Evolutionary conservation across 148 eudicot species (phyloP).

Genomic region (Chenopodium berlandieri): DNA sequence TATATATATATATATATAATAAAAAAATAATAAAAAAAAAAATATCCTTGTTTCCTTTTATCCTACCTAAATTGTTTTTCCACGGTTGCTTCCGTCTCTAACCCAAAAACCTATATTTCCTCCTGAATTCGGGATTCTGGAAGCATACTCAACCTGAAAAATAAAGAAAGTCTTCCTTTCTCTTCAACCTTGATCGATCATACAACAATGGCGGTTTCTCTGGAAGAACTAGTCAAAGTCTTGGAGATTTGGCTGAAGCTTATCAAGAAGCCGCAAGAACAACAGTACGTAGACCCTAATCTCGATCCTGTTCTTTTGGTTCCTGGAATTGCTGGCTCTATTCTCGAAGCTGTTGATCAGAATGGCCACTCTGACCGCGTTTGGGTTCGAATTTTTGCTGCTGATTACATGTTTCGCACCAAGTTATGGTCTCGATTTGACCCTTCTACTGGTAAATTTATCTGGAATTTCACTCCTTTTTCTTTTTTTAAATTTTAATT

Average conservation of each 20-base stretch:
- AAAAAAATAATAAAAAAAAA: too few species aligned
- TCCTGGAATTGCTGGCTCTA: slow-evolving; percentile 95
- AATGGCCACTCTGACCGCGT: slow-evolving; percentile 67
- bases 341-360: slow-evolving; percentile 68
- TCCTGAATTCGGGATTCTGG: too few species aligned
- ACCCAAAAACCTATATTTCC: too few species aligned
- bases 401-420: slow-evolving; percentile 71
- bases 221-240: slow-evolving; percentile 51
- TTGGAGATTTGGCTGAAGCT: slow-evolving; percentile 68
- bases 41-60: too few species aligned
- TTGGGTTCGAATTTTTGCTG: slow-evolving; percentile 83
- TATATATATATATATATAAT: too few species aligned
- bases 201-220: slow-evolving; percentile 45
- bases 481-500: too few species aligned
- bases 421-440: slow-evolving; percentile 91
- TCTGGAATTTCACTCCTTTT: background rate
- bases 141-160: too few species aligned
- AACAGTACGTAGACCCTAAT: slow-evolving; percentile 61
- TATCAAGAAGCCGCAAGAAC: slow-evolving; percentile 40
- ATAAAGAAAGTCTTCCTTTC: background rate
- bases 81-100: too few species aligned
- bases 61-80: too few species aligned
- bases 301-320: slow-evolving; percentile 91
- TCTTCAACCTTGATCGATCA: background rate
- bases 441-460: slow-evolving; percentile 59